phyloP scores from a whole-genome alignment of 306 rosid species.

The Oemleria cerasiformis region DNA sequence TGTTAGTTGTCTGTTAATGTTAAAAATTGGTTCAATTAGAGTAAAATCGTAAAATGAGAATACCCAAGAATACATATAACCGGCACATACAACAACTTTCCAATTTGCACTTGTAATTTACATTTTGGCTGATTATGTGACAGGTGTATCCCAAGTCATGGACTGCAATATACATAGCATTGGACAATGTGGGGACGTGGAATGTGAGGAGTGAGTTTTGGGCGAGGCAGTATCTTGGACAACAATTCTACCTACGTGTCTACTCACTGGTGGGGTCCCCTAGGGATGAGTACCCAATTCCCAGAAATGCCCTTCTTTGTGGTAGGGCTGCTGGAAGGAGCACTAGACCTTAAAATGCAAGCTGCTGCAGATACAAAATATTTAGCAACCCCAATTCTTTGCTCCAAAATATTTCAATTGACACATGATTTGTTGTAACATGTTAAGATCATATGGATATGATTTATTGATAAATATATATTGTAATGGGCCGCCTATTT shows the following conservation, averaged over 20 bases:
- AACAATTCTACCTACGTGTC: constrained; percentile 85
- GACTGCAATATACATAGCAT: constrained; percentile 85
- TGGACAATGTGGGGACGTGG: constrained; percentile 96
- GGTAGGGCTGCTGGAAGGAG: constrained; percentile 65
- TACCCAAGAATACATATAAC: neutral
- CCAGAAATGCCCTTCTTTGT: constrained; percentile 87
- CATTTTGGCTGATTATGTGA: neutral
- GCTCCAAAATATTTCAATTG: too few relatives aligned
- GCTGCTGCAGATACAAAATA: neutral
- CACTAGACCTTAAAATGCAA: constrained; percentile 28
- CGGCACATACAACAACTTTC: neutral
- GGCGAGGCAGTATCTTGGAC: constrained; percentile 89
- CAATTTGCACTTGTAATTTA: neutral
- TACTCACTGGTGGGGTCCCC: constrained; percentile 61
- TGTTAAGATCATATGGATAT: too few relatives aligned
- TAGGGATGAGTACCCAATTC: constrained; percentile 81
- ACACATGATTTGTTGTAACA: too few relatives aligned
- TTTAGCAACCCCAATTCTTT: too few relatives aligned
- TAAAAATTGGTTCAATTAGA: neutral
- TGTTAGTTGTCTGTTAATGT: neutral
- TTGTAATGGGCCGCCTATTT: neutral
- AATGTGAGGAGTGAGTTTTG: constrained; percentile 79
- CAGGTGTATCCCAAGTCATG: constrained; percentile 94
- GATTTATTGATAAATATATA: neutral
- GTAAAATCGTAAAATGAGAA: neutral